Base-by-base conservation (phyloP, 2,329 filamentous ascomycete species). In the Sarocladium kiliense region DNA sequence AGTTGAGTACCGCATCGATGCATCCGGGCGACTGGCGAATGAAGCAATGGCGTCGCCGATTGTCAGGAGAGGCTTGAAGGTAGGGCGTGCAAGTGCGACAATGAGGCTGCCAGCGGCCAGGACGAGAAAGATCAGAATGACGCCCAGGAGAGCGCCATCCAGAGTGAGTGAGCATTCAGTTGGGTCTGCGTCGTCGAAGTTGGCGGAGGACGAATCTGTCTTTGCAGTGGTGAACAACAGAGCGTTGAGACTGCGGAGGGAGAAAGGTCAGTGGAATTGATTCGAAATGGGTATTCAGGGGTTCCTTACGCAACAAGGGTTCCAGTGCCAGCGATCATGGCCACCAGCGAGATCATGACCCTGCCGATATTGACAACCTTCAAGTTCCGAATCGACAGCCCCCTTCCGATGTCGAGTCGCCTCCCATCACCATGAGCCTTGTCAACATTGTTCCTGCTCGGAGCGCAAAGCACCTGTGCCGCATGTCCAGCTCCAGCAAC, bases 401-500 rank as follows among this genome's bases (percentile, higher is more conserved):
- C 50, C 18, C 81, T 69, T 6, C 79, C 79, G 26, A 82, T 76
- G 57, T 82, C 77, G 53, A 82, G 64, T 79, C 78, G 81, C 44
- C 62, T 66, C 59, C 67, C 70, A 32, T 64, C 67, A 11, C 65
- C 66, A 59, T 82, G 80, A 4, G 78, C 78, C 12, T 59, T 63
- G 26, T 72, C 67, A 9, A 82, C 62, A 60, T 82, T 79, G 11
- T 64, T 64, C 39, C 79, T 71, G 7, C 77, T 81, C 5, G 79
- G 80, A 59, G 78, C 81, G 60, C 69, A 73, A 12, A 82, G 72
- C n/a, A 80, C 70, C 63, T 82, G 79, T 56, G 79, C 77, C 37
- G 72, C 69, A 61, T 81, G 82, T 65, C 80, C 80, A 11, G 74
- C 78, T 2, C 74, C 75, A 1, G 74, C 74, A 12, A 82, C 63